A percentile compares a stretch with the other conserved stretches of the same genome.
Conservation (phyloP, 176 grass and related monocot species). For the Lolium rigidum region DNA sequence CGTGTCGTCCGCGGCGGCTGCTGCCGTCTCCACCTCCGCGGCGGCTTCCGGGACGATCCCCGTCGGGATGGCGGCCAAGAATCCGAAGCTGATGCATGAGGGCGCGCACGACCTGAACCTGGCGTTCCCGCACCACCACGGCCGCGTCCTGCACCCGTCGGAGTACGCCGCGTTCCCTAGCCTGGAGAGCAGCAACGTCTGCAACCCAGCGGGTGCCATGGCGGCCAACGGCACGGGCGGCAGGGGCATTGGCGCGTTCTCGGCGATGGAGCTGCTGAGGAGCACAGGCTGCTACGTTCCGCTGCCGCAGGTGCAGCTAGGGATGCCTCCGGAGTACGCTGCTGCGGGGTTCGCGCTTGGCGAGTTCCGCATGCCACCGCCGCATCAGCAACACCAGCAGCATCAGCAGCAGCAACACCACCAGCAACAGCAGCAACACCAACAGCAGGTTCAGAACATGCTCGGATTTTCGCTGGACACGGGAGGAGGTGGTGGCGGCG, state of each 20-base stretch:
- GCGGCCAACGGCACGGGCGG: conserved; percentile 27
- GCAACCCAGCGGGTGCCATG: conserved; percentile 37
- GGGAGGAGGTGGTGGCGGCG: conserved; percentile 44
- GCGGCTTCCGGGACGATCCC: conserved; percentile 45
- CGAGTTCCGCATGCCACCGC: conserved; percentile 60
- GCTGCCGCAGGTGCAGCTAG: conserved; percentile 61
- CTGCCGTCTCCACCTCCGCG: conserved; percentile 39
- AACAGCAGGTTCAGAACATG: conserved; percentile 45
- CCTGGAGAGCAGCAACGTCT: conserved; percentile 72
- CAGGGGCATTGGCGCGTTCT: conserved; percentile 58
- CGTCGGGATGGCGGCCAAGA: conserved; percentile 50
- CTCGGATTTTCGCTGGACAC: conserved; percentile 76
- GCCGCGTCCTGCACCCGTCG: conserved; percentile 50
- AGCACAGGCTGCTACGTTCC: conserved; percentile 66
- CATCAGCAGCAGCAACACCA: conserved; percentile 12
- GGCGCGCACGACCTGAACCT: conserved; percentile 80
- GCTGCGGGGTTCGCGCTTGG: conserved; percentile 64
- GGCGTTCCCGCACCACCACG: conserved; percentile 70
- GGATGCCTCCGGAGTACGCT: conserved; percentile 62
- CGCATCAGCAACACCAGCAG: background rate
- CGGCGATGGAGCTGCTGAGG: conserved; percentile 88
- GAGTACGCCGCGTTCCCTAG: conserved; percentile 72
- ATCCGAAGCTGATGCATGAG: conserved; percentile 78
- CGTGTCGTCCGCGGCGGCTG: conserved; percentile 48
- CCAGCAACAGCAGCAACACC: background rate